Base-by-base conservation (phyloP, 176 grass and related monocot genomes). In the Metroxylon sagu region DNA sequence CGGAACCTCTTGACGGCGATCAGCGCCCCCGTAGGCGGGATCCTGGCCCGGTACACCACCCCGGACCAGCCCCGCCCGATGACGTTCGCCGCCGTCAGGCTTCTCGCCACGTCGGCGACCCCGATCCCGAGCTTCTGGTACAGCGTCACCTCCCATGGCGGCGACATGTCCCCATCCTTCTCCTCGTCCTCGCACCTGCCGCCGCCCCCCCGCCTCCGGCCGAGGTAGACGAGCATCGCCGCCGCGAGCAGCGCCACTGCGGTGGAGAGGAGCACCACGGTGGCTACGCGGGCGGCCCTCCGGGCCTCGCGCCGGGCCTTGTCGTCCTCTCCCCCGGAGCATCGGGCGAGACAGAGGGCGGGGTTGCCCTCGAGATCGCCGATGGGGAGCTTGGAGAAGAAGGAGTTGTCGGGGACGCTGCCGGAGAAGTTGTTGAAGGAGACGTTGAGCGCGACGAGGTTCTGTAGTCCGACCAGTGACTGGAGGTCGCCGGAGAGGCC, bases 81-180 rank as follows among this genome's bases (percentile, higher is more conserved):
- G 2, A 83, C 70, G 71, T 95, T 95, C 48, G 73, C 72, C 23
- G 79, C 69, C 17, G 83, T 86, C 12, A 95, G 82, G 62, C 74
- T 78, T 25, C 79, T 76, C 0, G 79, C 83, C 70, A 89, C 83
- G 50, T 95, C 90, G 30, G 73, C 79, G 56, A 95, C 71, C 19
- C 83, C 72, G 73, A 95, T 95, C 53, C 86, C 90, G 29, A 85
- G 79, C 82, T 95, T 95, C 73, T 95, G 90, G 78, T 89, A 89
- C 56, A 95, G 79, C n/a, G 85, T 95, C 29, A 95, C 85, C 52
- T 95, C 90, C 85, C 90, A 95, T 17, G 90, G 90, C 15, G 85
- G 85, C 57, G 70, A 19, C 85, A 95, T 80, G 53, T 89, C 85
- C 5, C 72, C 79, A 59, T 95, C 82, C 82, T 89, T 95, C 59